These are phyloP conservation scores for Vitis hybrid DNA, from an alignment of 177 flowering plant genomes.

Conservation along the genomic window DNA sequence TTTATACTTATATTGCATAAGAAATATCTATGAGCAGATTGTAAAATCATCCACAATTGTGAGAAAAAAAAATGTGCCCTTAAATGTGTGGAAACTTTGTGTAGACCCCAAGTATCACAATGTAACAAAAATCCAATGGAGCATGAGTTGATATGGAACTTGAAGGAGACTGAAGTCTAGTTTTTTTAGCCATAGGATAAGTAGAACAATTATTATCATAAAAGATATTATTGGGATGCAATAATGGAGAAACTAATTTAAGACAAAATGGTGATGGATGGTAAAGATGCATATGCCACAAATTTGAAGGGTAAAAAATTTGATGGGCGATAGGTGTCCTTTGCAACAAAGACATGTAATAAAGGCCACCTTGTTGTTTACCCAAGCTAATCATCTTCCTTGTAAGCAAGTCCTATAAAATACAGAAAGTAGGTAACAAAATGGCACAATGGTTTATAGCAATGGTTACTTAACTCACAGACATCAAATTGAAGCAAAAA, in stretches of 20 bases:
- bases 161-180: slow-evolving; percentile 7
- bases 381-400: slow-evolving; percentile 19
- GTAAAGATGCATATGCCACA: slow-evolving; percentile 26
- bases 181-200: slow-evolving; percentile 16
- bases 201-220: slow-evolving; percentile 12
- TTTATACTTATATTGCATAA: slow-evolving; percentile 5
- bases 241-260: slow-evolving; percentile 11
- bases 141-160: slow-evolving; percentile 17
- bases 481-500: too few species aligned
- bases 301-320: neutral
- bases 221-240: neutral
- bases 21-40: neutral
- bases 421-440: slow-evolving; percentile 8
- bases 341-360: slow-evolving; percentile 8
- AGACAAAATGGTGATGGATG: slow-evolving; percentile 22
- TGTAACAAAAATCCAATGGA: slow-evolving; percentile 15
- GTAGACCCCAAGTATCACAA: neutral
- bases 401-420: slow-evolving; percentile 13
- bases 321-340: slow-evolving; percentile 8
- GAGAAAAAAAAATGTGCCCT: slow-evolving; percentile 14
- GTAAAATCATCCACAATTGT: slow-evolving; percentile 20
- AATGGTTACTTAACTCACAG: too few species aligned
- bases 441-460: slow-evolving; percentile 4
- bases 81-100: slow-evolving; percentile 4
- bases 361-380: slow-evolving; percentile 9